Evolutionary conservation across 1,284 basidiomycete species (phyloP).

Genomic region (Trichosporon sp.): DNA sequence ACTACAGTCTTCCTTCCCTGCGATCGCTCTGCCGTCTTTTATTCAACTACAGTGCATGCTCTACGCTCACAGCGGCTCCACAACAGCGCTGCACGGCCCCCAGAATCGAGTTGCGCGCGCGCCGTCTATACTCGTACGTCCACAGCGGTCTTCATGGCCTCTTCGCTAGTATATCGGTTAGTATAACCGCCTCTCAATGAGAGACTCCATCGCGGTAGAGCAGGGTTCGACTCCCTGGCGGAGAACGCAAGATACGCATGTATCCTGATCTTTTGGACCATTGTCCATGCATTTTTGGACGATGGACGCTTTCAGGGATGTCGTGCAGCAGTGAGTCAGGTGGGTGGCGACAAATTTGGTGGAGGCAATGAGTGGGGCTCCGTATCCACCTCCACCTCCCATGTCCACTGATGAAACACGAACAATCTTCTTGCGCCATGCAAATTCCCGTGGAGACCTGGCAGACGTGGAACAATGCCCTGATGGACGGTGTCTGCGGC

Average conservation of each 20-base stretch:
- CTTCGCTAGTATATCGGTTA: conserved; percentile 15
- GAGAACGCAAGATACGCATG: conserved; percentile 2
- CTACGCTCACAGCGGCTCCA: too few relatives aligned
- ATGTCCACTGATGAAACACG: too few relatives aligned
- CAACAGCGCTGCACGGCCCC: not conserved
- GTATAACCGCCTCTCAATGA: conserved; percentile 13
- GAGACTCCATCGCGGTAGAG: conserved; percentile 7
- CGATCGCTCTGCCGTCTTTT: too few relatives aligned
- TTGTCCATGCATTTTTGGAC: not conserved
- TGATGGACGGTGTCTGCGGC: too few relatives aligned
- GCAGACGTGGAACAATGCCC: too few relatives aligned
- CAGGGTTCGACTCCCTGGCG: conserved; percentile 14
- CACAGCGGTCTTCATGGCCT: not conserved
- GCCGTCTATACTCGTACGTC: not conserved
- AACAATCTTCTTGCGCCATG: too few relatives aligned
- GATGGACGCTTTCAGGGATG: not conserved
- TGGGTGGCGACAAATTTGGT: not conserved
- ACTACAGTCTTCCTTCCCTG: too few relatives aligned
- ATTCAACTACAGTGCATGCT: too few relatives aligned
- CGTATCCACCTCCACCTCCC: not conserved
- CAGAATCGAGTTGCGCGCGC: not conserved
- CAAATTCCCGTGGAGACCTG: too few relatives aligned
- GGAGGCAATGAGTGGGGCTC: not conserved
- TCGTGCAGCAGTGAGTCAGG: not conserved
- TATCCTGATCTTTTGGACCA: not conserved